Conservation (phyloP, 352 stramenopile genomes). For the Thraustochytrium sp. region DNA sequence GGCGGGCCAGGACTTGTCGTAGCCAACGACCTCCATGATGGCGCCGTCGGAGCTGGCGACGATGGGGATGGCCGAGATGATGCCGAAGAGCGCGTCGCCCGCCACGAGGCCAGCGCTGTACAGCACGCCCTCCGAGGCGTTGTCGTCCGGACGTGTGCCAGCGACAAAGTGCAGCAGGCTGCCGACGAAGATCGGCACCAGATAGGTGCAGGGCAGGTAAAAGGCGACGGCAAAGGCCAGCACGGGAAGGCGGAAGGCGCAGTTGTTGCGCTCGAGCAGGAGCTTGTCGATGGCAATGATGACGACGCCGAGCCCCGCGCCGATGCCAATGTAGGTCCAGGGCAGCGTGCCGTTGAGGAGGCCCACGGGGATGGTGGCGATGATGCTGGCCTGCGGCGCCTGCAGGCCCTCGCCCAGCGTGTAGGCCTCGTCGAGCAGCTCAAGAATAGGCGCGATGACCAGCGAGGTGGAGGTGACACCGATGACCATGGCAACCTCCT, state of each 20-base stretch:
- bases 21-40: neutral
- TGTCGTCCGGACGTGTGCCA: neutral
- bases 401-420: conserved; percentile 21
- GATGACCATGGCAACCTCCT: conserved; percentile 39
- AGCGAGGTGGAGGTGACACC: conserved; percentile 28
- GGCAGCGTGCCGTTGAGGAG: conserved; percentile 43
- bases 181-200: conserved; percentile 26
- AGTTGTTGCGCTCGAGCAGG: conserved; percentile 11
- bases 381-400: conserved; percentile 43
- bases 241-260: conserved; percentile 27
- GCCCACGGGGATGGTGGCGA: conserved; percentile 32
- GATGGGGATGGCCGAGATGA: conserved; percentile 26
- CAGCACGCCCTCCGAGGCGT: neutral
- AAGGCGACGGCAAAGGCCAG: conserved; percentile 33
- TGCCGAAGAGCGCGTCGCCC: conserved; percentile 17
- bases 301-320: conserved; percentile 14
- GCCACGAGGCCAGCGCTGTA: conserved; percentile 19
- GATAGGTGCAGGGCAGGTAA: conserved; percentile 25
- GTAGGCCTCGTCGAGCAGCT: conserved; percentile 35
- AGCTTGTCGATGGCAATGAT: conserved; percentile 41
- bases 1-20: neutral
- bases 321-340: conserved; percentile 33
- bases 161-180: neutral
- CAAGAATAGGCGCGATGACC: conserved; percentile 34
- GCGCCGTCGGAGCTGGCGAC: neutral